Evolutionary conservation across 805 yeast species (phyloP), one percentile per base, ranked within the genome.

Genomic region (Saccharomycopsis babjevae): DNA sequence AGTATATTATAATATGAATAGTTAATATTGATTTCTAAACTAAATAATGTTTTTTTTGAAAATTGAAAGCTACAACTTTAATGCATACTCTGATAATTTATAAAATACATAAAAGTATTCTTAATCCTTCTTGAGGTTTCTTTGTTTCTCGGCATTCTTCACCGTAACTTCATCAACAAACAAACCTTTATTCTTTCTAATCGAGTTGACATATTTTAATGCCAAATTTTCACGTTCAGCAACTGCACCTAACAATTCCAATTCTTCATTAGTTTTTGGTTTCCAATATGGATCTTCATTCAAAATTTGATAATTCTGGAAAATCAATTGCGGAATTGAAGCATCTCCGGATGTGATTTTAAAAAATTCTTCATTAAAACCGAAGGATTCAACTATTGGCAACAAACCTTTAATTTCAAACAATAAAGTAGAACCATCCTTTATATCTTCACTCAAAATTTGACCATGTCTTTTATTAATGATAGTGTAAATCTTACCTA

Each of bases 261-360:
- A 73, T 71, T 94, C 99, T 71, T 91, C 97, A 67, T 89, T 97
- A 0, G 99, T 94, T 2, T 94, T 89, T 15, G 99, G 99, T 16
- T 94, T 96, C 99, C 99, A 94, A 78, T 88, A 94, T 54, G 99
- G 99, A 76, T 94, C 98, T 66, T 87, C 82, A 65, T 91, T 96
- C 58, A 93, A 82, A 65, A 85, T 76, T 68, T 91, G 94, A 70
- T 82, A 94, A 0, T 98, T 98, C 34, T 88, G 81, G 68, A 93
- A 94, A 10, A 92, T 89, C 59, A 94, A 77, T 72, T 94, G 99
- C 0, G 99, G 99, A 68, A 89, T 87, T 1, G 99, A 99, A 2
- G 97, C 96, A 46, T 46, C 52, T 62, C 99, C 99, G 0, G 97
- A 89, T 0, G 99, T 93, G 66, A 82, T 82, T 73, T 90, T 94